Evolutionary conservation across 345 rosid species (phyloP), one percentile per base, ranked within the genome.

Genomic region (Xanthoceras sorbifolium): DNA sequence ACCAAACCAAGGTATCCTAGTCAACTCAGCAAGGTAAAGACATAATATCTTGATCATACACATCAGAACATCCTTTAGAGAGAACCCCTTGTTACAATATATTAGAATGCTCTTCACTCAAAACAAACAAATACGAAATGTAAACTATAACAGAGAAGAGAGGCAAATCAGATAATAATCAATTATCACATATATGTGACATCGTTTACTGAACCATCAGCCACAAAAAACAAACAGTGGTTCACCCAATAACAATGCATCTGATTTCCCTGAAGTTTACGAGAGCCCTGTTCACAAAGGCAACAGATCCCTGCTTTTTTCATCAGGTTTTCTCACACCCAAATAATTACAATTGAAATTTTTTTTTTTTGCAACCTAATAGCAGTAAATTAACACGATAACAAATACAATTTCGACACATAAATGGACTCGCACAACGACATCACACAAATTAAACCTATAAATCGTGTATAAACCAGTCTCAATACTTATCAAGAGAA

Each of bases 221-320:
- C 82, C 78, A 80, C 76, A 10, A 76, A 68, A 15, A 72, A 61
- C 28, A 25, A 75, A 82, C 90, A 84, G 81, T 84, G 90, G 86
- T 83, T 89, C 89, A 91, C 91, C 88, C 90, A 89, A 83, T 76
- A 88, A 83, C 87, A 83, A 88, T 81, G 88, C 73, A 68, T 72
- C 69, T 62, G 54, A 83, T 90, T 42, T 90, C 82, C 89, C 90
- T 86, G 87, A 89, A 69, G 80, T 86, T 52, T 83, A 87, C 79
- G 86, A 82, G 87, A 86, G 90, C 80, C 83, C 84, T 55, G 81
- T 72, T 77, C 85, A 87, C 76, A 74, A 10, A 3, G 81, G 82
- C 87, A 77, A 88, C 85, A 80, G 86, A 74, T 34, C 88, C 83
- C 89, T 86, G 88, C 86, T 86, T 87, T 87, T 87, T 79, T 81